Percentiles rank a stretch among this genome's conserved stretches.
Conservation (phyloP, 176 grass and related monocot genomes). For the Zizania latifolia region DNA sequence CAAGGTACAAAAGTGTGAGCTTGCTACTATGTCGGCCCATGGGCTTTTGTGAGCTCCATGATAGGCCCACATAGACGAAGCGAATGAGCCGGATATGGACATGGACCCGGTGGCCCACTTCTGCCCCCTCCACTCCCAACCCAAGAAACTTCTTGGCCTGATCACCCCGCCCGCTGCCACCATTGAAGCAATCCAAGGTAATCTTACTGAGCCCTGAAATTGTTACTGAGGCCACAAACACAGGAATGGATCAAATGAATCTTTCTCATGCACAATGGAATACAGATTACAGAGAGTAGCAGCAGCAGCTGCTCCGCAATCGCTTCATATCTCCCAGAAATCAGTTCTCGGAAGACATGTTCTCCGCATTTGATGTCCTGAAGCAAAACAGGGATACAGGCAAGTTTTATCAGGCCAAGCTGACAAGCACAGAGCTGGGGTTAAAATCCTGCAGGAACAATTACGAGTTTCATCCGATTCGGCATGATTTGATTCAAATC, state of each 20-base stretch:
- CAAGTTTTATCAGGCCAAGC: not conserved
- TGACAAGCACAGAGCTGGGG: not conserved
- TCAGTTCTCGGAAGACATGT: not conserved
- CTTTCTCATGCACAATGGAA: not conserved
- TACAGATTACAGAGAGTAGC: not conserved
- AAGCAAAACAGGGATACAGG: not conserved
- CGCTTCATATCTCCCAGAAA: not conserved
- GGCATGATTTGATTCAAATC: not conserved
- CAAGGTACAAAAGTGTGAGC: too few relatives aligned
- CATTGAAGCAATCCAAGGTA: too few relatives aligned
- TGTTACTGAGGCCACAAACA: not conserved
- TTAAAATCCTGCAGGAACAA: not conserved
- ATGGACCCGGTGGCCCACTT: not conserved
- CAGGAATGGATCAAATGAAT: not conserved
- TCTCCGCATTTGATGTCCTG: not conserved
- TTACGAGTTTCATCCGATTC: not conserved
- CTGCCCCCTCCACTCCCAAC: slow-evolving; percentile 12
- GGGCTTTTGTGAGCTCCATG: not conserved
- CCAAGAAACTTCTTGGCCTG: not conserved
- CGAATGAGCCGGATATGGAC: not conserved
- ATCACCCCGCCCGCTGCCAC: too few relatives aligned
- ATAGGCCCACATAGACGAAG: not conserved
- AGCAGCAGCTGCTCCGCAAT: not conserved
- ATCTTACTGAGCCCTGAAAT: too few relatives aligned
- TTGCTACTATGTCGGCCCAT: not conserved